phyloP scores from a whole-genome alignment of 371 early-diverging fungal species.

The Mucor piriformis region DNA sequence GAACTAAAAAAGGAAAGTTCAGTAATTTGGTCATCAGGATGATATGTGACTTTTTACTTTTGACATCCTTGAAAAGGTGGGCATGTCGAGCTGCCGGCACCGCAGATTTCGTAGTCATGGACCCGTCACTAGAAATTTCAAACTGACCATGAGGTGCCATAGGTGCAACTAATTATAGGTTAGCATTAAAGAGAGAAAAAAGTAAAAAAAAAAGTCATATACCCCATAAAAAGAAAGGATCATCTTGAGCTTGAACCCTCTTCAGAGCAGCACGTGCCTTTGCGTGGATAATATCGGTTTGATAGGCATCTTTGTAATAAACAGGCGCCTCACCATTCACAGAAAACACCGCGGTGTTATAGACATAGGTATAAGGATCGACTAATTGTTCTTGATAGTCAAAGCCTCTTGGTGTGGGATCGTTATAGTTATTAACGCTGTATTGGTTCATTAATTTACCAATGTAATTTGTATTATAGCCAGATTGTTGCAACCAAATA shows the following conservation, averaged over 20 bases:
- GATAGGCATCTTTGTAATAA: slow-evolving; percentile 52
- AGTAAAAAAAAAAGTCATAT: neutral
- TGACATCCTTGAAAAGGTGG: slow-evolving; percentile 54
- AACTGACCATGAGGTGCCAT: slow-evolving; percentile 50
- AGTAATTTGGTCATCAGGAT: neutral
- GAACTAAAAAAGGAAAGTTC: slow-evolving; percentile 39
- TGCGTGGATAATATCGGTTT: slow-evolving; percentile 65
- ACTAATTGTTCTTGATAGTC: slow-evolving; percentile 61
- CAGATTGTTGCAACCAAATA: slow-evolving; percentile 51
- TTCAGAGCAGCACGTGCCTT: slow-evolving; percentile 58
- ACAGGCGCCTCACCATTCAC: slow-evolving; percentile 58
- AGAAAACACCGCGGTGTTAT: slow-evolving; percentile 61
- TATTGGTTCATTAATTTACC: slow-evolving; percentile 71
- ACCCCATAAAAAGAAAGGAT: slow-evolving; percentile 64
- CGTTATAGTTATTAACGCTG: slow-evolving; percentile 42
- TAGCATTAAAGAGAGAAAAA: neutral
- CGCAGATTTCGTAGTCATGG: slow-evolving; percentile 39
- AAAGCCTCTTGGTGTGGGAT: slow-evolving; percentile 40
- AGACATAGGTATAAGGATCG: slow-evolving; percentile 64
- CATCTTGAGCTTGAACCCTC: slow-evolving; percentile 37
- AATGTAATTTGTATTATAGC: slow-evolving; percentile 66
- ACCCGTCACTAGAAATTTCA: slow-evolving; percentile 19
- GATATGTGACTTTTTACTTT: slow-evolving; percentile 28
- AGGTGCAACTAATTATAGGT: slow-evolving; percentile 17
- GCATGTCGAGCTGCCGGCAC: slow-evolving; percentile 57